Conservation (phyloP, 345 rosid species). For the Trapa bicornis region DNA sequence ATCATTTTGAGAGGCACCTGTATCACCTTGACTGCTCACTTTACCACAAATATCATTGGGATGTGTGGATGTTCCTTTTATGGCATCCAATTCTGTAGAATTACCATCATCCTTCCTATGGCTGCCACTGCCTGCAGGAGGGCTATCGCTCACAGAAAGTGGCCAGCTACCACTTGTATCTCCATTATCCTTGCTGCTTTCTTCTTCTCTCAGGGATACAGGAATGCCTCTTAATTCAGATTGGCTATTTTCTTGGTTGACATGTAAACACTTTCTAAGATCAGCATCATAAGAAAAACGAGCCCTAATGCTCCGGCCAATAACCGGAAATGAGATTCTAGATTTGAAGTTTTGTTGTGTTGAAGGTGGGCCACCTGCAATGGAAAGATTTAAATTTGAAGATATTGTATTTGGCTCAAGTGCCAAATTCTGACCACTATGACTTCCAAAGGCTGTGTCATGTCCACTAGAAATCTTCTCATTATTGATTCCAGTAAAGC, state of each 20-base stretch:
- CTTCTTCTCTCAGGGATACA: slow-evolving; percentile 8
- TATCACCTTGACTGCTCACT: slow-evolving; percentile 6
- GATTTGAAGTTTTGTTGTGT: slow-evolving; percentile 83
- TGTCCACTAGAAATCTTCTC: slow-evolving; percentile 15
- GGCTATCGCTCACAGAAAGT: slow-evolving; percentile 12
- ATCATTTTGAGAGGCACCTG: slow-evolving; percentile 14
- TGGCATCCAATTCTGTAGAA: background rate
- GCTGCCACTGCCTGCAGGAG: slow-evolving; percentile 8
- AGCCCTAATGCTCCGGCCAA: slow-evolving; percentile 70
- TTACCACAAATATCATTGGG: slow-evolving; percentile 12
- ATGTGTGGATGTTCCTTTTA: slow-evolving; percentile 12
- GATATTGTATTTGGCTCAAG: slow-evolving; percentile 13
- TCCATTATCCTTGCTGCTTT: slow-evolving; percentile 3
- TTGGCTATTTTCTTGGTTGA: slow-evolving; percentile 18
- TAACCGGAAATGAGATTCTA: slow-evolving; percentile 59
- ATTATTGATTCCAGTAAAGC: slow-evolving; percentile 34
- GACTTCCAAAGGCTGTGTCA: slow-evolving; percentile 18
- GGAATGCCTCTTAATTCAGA: slow-evolving; percentile 15
- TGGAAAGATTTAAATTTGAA: slow-evolving; percentile 49
- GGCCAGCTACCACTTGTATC: slow-evolving; percentile 15
- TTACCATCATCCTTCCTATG: slow-evolving; percentile 8
- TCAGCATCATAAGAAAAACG: slow-evolving; percentile 45
- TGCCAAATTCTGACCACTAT: slow-evolving; percentile 8
- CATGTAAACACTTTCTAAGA: slow-evolving; percentile 31
- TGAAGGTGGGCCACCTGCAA: slow-evolving; percentile 95